These are phyloP conservation scores for Rhizomucor pusillus DNA, from an alignment of 371 early-diverging fungal genomes.

Conservation along the genomic window DNA sequence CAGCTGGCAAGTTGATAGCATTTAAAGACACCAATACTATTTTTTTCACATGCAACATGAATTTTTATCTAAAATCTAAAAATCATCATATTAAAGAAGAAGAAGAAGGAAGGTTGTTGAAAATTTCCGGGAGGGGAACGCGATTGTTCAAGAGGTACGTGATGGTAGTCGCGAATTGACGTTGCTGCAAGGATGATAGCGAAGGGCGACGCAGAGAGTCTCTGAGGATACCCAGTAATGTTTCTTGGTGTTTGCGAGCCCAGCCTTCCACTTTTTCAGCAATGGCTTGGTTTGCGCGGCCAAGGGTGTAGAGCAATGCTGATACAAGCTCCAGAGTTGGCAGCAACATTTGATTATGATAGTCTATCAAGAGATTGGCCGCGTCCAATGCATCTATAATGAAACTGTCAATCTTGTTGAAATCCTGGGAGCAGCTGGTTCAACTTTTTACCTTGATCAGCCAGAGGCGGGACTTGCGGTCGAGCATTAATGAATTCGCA, in stretches of 20 bases:
- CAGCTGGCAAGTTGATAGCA: no score
- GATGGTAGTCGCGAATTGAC: constrained; percentile 45
- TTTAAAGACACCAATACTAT: no score
- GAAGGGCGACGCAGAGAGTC: constrained; percentile 39
- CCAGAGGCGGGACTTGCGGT: constrained; percentile 5
- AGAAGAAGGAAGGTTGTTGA: no score
- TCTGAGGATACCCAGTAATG: constrained; percentile 56
- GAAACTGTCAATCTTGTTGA: no score
- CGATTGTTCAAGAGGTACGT: constrained; percentile 45
- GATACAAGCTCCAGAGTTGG: constrained; percentile 64
- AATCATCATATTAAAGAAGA: no score
- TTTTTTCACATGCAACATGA: no score
- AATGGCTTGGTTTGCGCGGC: constrained; percentile 47
- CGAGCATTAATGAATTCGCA: constrained; percentile 53
- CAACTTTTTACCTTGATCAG: constrained; percentile 1
- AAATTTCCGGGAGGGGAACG: no score
- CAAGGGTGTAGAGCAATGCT: constrained; percentile 48
- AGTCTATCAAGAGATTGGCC: constrained; percentile 24
- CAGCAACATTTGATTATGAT: constrained; percentile 61
- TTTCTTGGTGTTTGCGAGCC: constrained; percentile 59
- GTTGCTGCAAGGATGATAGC: constrained; percentile 41
- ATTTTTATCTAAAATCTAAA: no score
- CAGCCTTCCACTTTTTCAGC: constrained; percentile 58
- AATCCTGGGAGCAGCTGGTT: not conserved
- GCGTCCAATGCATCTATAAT: not conserved